Base-by-base conservation (phyloP, 116 monocot species). In the Papilionanthe hybrid region DNA sequence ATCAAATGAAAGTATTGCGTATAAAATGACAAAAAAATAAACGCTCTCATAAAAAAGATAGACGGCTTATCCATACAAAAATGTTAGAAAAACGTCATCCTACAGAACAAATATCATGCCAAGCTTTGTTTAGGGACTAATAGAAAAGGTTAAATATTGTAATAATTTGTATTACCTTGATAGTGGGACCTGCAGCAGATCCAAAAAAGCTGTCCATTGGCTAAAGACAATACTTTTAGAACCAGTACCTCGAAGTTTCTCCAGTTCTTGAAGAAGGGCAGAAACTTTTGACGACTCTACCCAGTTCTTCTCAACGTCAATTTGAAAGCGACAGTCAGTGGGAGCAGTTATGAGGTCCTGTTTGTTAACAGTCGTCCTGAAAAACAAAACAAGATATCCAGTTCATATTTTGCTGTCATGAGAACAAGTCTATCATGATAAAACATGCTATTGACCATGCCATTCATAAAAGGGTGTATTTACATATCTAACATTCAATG, bases 161-260 rank as follows among this genome's bases (percentile, higher is more conserved):
- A 29, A 28, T 5, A 71, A 28, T 30, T 30, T 32, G 28, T 32
- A 37, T 78, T 88, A 97, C 97, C 94, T 74, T 30, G 92, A 88
- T 80, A 98, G 91, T 77, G 98, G 92, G 48, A 98, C 89, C 72
- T 96, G 84, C 41, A 96, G 87, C 75, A 96, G 92, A 86, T 96
- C 96, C 76, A 96, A 79, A 88, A 96, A 96, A 19, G 90, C 92
- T 86, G 96, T 96, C 96, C 96, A 98, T 75, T 98, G 98, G 86
- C 94, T 98, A 78, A 98, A 98, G 23, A 98, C 78, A 48, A 98
- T 98, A 79, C 94, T 94, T 82, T 98, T 98, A 20, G 91, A 94
- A 45, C 92, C 89, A 28, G 83, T 83, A 76, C 28, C 72, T 7
- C 87, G 82, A 80, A 92, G 83, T 23, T 81, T 84, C 82, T 93